Evolutionary conservation across 257 asterid species (phyloP).

Genomic region (Voacanga thouarsii): DNA sequence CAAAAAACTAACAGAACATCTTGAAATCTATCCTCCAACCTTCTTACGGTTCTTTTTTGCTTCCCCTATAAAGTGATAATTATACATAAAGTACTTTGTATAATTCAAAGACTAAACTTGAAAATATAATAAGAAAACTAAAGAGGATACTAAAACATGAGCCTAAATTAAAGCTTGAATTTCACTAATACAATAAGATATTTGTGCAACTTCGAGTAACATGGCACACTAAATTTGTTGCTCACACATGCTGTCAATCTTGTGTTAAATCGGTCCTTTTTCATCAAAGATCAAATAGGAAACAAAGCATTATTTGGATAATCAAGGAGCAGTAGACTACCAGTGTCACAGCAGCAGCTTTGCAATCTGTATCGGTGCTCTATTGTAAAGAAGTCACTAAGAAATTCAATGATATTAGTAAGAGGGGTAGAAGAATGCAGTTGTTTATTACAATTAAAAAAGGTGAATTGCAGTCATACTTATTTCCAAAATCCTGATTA

Average conservation of each 20-base stretch:
- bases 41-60: background rate
- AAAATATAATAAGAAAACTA: background rate
- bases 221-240: slow-evolving; percentile 39
- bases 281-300: slow-evolving; percentile 10
- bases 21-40: background rate
- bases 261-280: background rate
- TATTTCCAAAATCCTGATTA: no score
- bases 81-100: background rate
- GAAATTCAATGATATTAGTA: slow-evolving; percentile 7
- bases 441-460: no score
- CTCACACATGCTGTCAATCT: slow-evolving; percentile 40
- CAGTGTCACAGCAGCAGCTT: slow-evolving; percentile 67
- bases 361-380: slow-evolving; percentile 70
- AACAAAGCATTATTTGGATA: slow-evolving; percentile 2
- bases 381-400: slow-evolving; percentile 63
- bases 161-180: slow-evolving; percentile 72
- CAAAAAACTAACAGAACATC: background rate
- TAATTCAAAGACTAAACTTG: background rate
- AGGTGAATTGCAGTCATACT: no score
- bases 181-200: slow-evolving; percentile 72
- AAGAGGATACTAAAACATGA: slow-evolving; percentile 3
- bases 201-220: slow-evolving; percentile 64
- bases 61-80: background rate
- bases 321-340: slow-evolving; percentile 27
- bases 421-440: background rate